Percentiles rank a stretch among this genome's conserved stretches.
Conservation (phyloP, 2,329 filamentous ascomycete genomes). For the Colletotrichum chlorophyti region DNA sequence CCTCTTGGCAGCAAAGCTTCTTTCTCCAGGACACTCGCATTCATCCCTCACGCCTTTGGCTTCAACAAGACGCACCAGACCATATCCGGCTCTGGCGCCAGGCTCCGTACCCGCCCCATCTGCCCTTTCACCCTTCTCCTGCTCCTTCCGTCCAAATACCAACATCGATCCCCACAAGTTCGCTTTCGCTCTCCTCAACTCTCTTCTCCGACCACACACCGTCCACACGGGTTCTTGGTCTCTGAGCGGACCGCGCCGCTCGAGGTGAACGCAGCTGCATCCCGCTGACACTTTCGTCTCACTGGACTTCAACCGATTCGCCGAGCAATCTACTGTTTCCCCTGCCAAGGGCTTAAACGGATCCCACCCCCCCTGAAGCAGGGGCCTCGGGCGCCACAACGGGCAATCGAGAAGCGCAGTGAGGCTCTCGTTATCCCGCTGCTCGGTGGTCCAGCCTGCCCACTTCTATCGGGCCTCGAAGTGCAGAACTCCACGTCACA, state of each 20-base stretch:
- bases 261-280: neutral
- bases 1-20: too few species aligned
- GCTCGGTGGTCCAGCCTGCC: neutral
- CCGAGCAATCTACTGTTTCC: neutral
- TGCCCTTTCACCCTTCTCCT: too few species aligned
- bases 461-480: neutral
- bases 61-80: neutral
- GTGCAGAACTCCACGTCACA: too few species aligned
- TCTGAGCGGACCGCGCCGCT: neutral
- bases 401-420: neutral
- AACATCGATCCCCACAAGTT: conserved; percentile 13
- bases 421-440: neutral
- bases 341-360: neutral
- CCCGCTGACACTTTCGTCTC: neutral
- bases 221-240: neutral
- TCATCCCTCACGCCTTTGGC: neutral
- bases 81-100: neutral
- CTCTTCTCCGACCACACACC: neutral
- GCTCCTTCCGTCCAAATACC: neutral
- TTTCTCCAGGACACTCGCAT: neutral
- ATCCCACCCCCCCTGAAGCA: conserved; percentile 11
- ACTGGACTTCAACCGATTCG: conserved; percentile 6
- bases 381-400: neutral
- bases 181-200: conserved; percentile 22
- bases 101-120: neutral